These are phyloP conservation scores for Juncus inflexus DNA, from an alignment of 176 grass and related monocot genomes.

Conservation along the genomic window DNA sequence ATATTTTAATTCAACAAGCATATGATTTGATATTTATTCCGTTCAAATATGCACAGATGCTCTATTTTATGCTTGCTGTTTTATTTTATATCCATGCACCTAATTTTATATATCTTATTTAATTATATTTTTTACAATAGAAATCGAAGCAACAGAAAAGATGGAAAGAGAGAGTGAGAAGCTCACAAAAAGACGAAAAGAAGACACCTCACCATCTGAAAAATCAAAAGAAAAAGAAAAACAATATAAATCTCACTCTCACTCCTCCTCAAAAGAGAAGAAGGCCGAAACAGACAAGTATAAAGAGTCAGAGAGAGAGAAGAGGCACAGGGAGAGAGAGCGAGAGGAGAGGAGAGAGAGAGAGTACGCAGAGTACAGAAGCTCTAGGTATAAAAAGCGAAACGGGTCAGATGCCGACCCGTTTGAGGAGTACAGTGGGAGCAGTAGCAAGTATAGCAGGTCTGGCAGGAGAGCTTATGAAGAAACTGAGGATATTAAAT, in stretches of 20 bases:
- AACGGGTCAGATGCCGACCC: conserved; percentile 49
- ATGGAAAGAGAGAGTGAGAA: conserved; percentile 28
- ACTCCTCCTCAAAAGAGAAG: conserved; percentile 39
- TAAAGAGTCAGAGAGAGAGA: conserved; percentile 61
- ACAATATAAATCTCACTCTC: conserved; percentile 31
- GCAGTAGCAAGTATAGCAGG: conserved; percentile 52
- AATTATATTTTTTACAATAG: conserved; percentile 21
- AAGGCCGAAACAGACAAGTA: conserved; percentile 63
- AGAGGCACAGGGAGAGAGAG: conserved; percentile 52
- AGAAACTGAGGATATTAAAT: conserved; percentile 49
- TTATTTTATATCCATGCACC: too few relatives aligned
- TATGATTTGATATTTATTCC: too few relatives aligned
- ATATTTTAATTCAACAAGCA: too few relatives aligned
- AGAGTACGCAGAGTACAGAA: conserved; percentile 57
- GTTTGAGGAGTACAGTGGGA: conserved; percentile 47
- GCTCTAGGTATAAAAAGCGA: conserved; percentile 61
- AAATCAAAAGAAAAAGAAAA: conserved; percentile 52
- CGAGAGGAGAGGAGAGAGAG: conserved; percentile 46
- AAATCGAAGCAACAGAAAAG: conserved; percentile 24
- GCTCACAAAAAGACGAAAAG: conserved; percentile 42
- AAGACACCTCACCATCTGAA: conserved; percentile 44
- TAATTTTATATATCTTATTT: too few relatives aligned
- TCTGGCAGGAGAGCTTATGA: conserved; percentile 59
- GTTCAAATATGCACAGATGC: too few relatives aligned
- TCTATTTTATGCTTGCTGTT: too few relatives aligned